Conservation (phyloP, 2,329 filamentous ascomycete genomes). For the Ramichloridium luteum region DNA sequence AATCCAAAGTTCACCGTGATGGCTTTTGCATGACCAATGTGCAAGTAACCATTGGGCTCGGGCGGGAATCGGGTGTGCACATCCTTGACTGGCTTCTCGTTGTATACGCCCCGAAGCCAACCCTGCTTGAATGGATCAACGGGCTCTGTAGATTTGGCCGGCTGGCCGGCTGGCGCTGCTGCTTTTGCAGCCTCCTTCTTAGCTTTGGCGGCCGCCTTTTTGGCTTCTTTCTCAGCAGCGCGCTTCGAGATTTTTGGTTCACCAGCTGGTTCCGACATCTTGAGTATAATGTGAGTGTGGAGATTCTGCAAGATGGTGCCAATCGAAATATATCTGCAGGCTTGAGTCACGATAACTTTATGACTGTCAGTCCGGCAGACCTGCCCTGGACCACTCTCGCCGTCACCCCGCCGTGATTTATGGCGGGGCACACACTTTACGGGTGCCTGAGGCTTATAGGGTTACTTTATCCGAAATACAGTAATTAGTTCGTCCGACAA, state of each 20-base stretch:
- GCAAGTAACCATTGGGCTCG: constrained; percentile 79
- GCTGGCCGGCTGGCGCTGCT: constrained; percentile 11
- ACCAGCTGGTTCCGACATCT: constrained; percentile 22
- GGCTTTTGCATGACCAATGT: constrained; percentile 89
- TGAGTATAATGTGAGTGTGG: constrained; percentile 3
- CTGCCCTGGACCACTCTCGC: too few relatives aligned
- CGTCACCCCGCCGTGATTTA: too few relatives aligned
- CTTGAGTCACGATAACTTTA: too few relatives aligned
- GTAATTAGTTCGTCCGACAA: too few relatives aligned
- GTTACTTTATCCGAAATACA: too few relatives aligned
- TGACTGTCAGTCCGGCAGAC: too few relatives aligned
- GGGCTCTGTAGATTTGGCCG: constrained; percentile 27
- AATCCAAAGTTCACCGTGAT: constrained; percentile 97
- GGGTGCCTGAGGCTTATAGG: neutral
- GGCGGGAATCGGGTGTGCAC: constrained; percentile 40
- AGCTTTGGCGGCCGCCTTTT: constrained; percentile 37
- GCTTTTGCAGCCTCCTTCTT: constrained; percentile 31
- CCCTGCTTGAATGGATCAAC: constrained; percentile 38
- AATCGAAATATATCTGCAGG: too few relatives aligned
- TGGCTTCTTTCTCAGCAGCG: constrained; percentile 37
- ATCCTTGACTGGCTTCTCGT: constrained; percentile 35
- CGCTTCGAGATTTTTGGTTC: constrained; percentile 33
- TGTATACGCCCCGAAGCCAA: constrained; percentile 39
- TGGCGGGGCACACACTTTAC: too few relatives aligned
- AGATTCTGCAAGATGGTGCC: neutral